Percentiles rank a stretch among this genome's conserved stretches.
These are phyloP conservation scores for Talaromyces proteolyticus DNA, from an alignment of 495 filamentous ascomycete genomes.

Conservation along the genomic window DNA sequence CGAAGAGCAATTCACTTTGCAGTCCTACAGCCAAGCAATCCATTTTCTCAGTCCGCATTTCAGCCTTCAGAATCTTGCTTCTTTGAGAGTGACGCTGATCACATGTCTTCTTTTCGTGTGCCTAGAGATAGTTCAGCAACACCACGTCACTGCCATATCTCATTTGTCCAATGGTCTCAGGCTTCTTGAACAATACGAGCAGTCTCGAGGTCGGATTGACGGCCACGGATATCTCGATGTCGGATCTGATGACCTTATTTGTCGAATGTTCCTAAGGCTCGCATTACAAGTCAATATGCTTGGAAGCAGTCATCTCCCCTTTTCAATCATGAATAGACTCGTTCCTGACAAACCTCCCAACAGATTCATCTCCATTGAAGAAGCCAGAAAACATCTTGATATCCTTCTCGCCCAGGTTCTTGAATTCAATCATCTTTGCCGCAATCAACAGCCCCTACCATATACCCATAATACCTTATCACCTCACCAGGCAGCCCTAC, in stretches of 20 bases:
- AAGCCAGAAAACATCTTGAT: not conserved
- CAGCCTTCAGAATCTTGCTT: not conserved
- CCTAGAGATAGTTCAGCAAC: slow-evolving; percentile 19
- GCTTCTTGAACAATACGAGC: not conserved
- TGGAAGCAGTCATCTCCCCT: not conserved
- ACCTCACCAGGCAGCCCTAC: not conserved
- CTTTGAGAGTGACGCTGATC: slow-evolving; percentile 14
- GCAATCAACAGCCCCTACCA: not conserved
- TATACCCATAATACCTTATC: not conserved
- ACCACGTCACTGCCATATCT: slow-evolving; percentile 14
- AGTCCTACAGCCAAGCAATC: slow-evolving; percentile 53
- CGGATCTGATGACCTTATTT: not conserved
- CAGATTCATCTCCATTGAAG: not conserved
- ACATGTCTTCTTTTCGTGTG: slow-evolving; percentile 22
- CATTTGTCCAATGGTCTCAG: slow-evolving; percentile 14
- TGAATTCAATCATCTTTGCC: not conserved
- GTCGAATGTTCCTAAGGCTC: not conserved
- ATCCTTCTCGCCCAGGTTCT: not conserved
- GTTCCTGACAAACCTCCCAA: not conserved
- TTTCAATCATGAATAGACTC: not conserved
- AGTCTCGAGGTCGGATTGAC: not conserved
- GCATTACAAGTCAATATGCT: not conserved
- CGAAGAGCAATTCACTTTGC: slow-evolving; percentile 29
- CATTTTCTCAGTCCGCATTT: slow-evolving; percentile 20
- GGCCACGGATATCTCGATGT: not conserved